Percentiles rank a stretch among this genome's conserved stretches.
Evolutionary conservation across 495 filamentous ascomycete genomes (phyloP).

Genomic region (Aspergillus incahuasiensis): DNA sequence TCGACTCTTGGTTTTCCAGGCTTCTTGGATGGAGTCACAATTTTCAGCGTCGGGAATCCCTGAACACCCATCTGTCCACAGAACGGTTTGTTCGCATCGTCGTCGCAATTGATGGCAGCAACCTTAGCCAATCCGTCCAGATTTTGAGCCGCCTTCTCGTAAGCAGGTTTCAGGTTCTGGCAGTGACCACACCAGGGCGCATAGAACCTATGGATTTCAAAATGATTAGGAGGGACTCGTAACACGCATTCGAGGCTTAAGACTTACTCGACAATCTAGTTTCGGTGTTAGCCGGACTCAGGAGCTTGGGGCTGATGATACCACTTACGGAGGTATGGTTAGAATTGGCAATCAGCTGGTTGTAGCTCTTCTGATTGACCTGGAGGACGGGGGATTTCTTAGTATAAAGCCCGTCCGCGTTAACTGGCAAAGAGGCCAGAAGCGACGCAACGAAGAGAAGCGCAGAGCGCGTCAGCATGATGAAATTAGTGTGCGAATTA

Average conservation of each 20-base stretch:
- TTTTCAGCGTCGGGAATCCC: slow-evolving; percentile 96
- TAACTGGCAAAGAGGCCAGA: slow-evolving; percentile 56
- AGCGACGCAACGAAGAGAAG: slow-evolving; percentile 44
- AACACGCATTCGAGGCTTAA: slow-evolving; percentile 10
- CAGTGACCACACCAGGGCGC: slow-evolving; percentile 97
- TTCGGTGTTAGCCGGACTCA: slow-evolving; percentile 17
- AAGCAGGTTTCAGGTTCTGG: slow-evolving; percentile 89
- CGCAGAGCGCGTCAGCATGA: slow-evolving; percentile 25
- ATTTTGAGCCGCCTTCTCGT: slow-evolving; percentile 86
- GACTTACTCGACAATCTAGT: slow-evolving; percentile 65
- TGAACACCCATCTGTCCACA: slow-evolving; percentile 86
- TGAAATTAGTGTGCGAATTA: background rate
- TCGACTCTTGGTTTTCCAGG: slow-evolving; percentile 78
- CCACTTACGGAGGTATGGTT: slow-evolving; percentile 78
- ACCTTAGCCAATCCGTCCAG: slow-evolving; percentile 90
- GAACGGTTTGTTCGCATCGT: slow-evolving; percentile 85
- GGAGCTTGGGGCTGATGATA: background rate
- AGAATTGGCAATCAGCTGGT: slow-evolving; percentile 78
- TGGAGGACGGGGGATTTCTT: slow-evolving; percentile 87
- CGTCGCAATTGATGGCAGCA: slow-evolving; percentile 92
- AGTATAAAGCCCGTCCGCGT: slow-evolving; percentile 71
- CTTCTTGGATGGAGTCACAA: slow-evolving; percentile 79
- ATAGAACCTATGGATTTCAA: slow-evolving; percentile 67
- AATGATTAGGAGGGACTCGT: slow-evolving; percentile 11
- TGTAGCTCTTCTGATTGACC: slow-evolving; percentile 77